phyloP scores from a whole-genome alignment of 768 basidiomycete genomes.

The Mrakia gelida region DNA sequence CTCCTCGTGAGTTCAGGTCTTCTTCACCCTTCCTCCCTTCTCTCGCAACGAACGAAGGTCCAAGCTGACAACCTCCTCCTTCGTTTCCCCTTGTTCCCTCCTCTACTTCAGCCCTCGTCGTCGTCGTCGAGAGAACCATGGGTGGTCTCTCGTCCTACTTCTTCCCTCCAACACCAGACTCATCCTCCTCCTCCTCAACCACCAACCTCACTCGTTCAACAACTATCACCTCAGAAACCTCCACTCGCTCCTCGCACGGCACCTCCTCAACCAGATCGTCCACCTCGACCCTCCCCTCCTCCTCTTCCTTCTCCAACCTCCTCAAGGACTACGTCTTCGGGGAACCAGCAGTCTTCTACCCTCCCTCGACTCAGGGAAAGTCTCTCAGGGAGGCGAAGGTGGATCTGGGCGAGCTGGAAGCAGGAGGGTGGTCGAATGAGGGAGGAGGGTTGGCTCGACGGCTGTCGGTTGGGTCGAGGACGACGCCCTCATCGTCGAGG shows the following conservation, averaged over 20 bases:
- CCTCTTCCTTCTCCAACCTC: conserved; percentile 1
- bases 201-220: background rate
- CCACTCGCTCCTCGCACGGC: background rate
- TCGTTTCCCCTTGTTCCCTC: background rate
- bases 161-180: background rate
- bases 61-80: too few relatives aligned
- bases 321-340: conserved; percentile 7
- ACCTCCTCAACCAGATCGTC: background rate
- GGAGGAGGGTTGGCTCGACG: background rate
- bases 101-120: background rate
- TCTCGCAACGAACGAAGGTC: too few relatives aligned
- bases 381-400: background rate
- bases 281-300: background rate
- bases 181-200: background rate
- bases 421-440: background rate
- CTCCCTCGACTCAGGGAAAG: background rate
- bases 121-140: background rate
- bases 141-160: background rate
- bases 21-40: too few relatives aligned
- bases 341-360: conserved; percentile 11
- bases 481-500: background rate
- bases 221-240: background rate
- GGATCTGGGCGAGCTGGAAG: background rate
- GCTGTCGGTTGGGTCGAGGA: background rate
- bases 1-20: too few relatives aligned